phyloP scores from a whole-genome alignment of 345 rosid species.

The Iberis pinnata region DNA sequence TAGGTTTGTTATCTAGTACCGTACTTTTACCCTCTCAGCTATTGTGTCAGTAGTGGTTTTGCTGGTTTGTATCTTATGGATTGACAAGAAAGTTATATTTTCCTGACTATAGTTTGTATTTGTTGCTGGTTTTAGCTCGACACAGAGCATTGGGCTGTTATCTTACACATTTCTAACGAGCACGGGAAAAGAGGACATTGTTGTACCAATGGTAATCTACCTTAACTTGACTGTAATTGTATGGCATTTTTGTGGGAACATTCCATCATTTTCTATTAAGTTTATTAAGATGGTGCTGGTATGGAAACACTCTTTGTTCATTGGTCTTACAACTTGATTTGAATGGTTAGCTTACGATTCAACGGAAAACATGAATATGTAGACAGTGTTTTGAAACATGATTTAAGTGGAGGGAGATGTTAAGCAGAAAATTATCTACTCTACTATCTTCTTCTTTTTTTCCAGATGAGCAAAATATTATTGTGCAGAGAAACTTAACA shows the following conservation, averaged over 20 bases:
- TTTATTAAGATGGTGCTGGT: neutral
- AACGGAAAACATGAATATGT: neutral
- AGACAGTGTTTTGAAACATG: neutral
- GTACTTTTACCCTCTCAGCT: neutral
- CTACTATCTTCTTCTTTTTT: neutral
- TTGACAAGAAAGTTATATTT: neutral
- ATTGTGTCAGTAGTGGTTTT: neutral
- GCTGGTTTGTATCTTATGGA: neutral
- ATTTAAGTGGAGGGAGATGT: neutral
- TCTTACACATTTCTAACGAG: slow-evolving; percentile 83
- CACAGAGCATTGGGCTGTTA: slow-evolving; percentile 87
- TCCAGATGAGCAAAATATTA: neutral
- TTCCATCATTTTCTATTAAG: neutral
- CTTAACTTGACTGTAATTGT: neutral
- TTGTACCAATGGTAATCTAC: slow-evolving; percentile 86
- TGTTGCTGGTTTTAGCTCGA: slow-evolving; percentile 47
- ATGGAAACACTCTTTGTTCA: neutral
- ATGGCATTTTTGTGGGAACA: neutral
- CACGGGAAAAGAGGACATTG: slow-evolving; percentile 92
- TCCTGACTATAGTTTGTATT: slow-evolving; percentile 18
- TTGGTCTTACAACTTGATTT: neutral
- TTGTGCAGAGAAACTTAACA: neutral
- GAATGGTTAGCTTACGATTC: neutral
- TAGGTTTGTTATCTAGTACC: slow-evolving; percentile 35
- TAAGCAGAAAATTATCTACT: neutral